phyloP scores from a whole-genome alignment of 345 rosid species.

The Stellera chamaejasme region DNA sequence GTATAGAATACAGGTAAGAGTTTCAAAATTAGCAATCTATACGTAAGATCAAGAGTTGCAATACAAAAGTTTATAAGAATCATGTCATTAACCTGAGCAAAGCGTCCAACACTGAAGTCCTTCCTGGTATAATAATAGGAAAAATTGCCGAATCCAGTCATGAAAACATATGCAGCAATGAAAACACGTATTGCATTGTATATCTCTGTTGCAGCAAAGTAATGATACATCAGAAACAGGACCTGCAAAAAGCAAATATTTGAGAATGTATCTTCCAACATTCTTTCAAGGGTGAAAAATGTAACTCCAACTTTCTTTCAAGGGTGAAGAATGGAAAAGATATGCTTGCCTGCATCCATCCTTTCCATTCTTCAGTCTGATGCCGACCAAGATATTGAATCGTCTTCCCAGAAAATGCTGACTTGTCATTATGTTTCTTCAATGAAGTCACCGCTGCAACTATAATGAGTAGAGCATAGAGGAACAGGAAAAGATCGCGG shows the following conservation, averaged over 20 bases:
- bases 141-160: conserved; percentile 98
- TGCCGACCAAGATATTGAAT: conserved; percentile 81
- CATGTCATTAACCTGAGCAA: conserved; percentile 57
- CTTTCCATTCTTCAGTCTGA: conserved; percentile 99
- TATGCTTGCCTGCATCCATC: conserved; percentile 98
- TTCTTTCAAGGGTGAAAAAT: neutral
- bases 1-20: conserved; percentile 10
- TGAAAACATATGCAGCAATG: conserved; percentile 98
- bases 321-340: conserved; percentile 8
- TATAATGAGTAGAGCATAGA: conserved; percentile 74
- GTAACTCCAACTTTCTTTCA: neutral
- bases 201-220: conserved; percentile 92
- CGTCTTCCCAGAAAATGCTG: conserved; percentile 69
- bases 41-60: conserved; percentile 1
- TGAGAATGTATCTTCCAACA: neutral
- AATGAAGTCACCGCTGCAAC: conserved; percentile 85
- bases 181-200: conserved; percentile 92
- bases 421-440: conserved; percentile 75
- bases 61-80: neutral
- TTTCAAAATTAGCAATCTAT: conserved; percentile 1
- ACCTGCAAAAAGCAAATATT: conserved; percentile 39
- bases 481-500: conserved; percentile 90
- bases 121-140: conserved; percentile 92
- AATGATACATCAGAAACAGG: conserved; percentile 92
- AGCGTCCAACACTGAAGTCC: conserved; percentile 90